Conservation (phyloP, 495 filamentous ascomycete genomes). For the Astrothelium macrocarpum region DNA sequence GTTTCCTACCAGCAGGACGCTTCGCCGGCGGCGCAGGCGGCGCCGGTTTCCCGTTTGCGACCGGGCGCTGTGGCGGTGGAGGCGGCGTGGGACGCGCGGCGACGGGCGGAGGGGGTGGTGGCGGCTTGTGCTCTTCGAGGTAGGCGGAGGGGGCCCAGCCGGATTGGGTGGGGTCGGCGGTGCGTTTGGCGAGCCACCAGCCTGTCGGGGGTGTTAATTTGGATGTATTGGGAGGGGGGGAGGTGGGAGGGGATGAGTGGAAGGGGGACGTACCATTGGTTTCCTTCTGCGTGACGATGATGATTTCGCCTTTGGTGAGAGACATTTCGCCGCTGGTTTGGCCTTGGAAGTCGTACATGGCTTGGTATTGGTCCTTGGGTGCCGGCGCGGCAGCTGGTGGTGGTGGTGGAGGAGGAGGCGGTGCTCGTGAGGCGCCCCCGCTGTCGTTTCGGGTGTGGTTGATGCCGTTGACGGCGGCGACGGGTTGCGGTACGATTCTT, state of each 20-base stretch:
- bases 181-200: slow-evolving; percentile 82
- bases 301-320: slow-evolving; percentile 63
- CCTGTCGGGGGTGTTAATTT: slow-evolving; percentile 41
- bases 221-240: slow-evolving; percentile 5
- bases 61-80: slow-evolving; percentile 37
- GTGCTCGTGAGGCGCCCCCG: slow-evolving; percentile 45
- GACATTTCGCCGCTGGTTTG: slow-evolving; percentile 70
- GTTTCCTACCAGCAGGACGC: slow-evolving; percentile 65
- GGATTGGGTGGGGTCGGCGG: slow-evolving; percentile 49
- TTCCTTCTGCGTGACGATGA: slow-evolving; percentile 83
- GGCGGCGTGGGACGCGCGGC: slow-evolving; percentile 44
- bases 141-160: slow-evolving; percentile 94
- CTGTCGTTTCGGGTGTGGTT: slow-evolving; percentile 46
- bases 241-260: not conserved
- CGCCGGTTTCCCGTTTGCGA: slow-evolving; percentile 50
- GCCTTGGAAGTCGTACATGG: slow-evolving; percentile 79
- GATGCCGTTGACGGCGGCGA: slow-evolving; percentile 37
- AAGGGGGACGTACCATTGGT: slow-evolving; percentile 66
- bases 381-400: slow-evolving; percentile 57
- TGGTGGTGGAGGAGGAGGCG: slow-evolving; percentile 62
- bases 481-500: slow-evolving; percentile 37
- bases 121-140: slow-evolving; percentile 62
- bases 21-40: slow-evolving; percentile 82
- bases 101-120: slow-evolving; percentile 31
- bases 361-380: slow-evolving; percentile 64